Base-by-base conservation (phyloP, 2,329 filamentous ascomycete genomes). In the Ilyonectria mors-panacis region DNA sequence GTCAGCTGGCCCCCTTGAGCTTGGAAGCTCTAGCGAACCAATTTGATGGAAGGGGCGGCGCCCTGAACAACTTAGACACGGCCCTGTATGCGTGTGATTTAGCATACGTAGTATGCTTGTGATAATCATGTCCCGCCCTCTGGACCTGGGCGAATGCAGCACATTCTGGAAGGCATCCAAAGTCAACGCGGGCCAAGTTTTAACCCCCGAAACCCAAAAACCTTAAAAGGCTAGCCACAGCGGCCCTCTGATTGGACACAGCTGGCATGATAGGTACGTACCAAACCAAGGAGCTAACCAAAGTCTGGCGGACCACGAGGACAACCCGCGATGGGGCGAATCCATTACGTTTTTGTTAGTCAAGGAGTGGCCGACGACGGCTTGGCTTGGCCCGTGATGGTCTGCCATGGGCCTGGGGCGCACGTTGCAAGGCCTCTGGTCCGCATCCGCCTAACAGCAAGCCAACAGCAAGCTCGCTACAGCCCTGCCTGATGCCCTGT, bases 291-390 rank as follows among this genome's bases (percentile, higher is more conserved):
- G 48, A 19, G 44, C 57, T 57, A 65, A 37, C 50, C 50, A 63
- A 57, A 57, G 28, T 65, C 51, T 63, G 62, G 58, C 44, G 39
- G 66, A 6, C 62, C 63, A 63, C 66, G 66, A 63, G 66, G 63
- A 59, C 66, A 59, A 44, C 54, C 55, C 39, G 48, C 45, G 45
- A 68, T 57, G 62, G 58, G 63, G 59, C 59, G 35, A 66, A 45
- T 66, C 48, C 63, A 69, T 69, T 70, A 70, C 69, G 68, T 70
- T 70, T 67, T 54, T 59, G 66, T 68, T 69, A 64, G 60, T 67
- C 63, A 66, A 61, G 53, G 63, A 66, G 58, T 66, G 58, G 54
- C 59, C 64, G 54, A 66, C 50, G 50, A 53, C 50, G 48, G 28
- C 28, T 53, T 53, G 47, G 33, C 45, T 45, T 57, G 35, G 48